Conservation (phyloP, 2,329 filamentous ascomycete species). For the Paraphaeosphaeria sporulosa region DNA sequence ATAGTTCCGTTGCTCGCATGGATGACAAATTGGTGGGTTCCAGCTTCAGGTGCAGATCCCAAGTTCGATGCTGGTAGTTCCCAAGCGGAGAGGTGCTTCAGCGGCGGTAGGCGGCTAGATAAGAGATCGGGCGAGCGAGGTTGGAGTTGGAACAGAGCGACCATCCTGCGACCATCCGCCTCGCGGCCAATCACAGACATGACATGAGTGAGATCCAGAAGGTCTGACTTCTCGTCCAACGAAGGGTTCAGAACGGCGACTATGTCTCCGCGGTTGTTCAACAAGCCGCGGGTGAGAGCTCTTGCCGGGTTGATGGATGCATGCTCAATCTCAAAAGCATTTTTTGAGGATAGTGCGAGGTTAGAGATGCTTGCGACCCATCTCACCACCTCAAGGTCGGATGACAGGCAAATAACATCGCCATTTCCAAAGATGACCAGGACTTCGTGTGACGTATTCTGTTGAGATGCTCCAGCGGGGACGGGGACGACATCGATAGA, state of each 20-base stretch:
- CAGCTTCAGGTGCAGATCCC: slow-evolving; percentile 16
- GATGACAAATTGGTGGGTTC: slow-evolving; percentile 58
- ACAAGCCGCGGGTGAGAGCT: slow-evolving; percentile 52
- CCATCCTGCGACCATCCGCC: slow-evolving; percentile 21
- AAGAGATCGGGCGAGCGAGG: slow-evolving; percentile 41
- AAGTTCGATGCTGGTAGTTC: slow-evolving; percentile 33
- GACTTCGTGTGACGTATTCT: slow-evolving; percentile 53
- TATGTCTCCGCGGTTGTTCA: slow-evolving; percentile 55
- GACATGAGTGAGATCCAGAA: slow-evolving; percentile 46
- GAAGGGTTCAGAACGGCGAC: slow-evolving; percentile 47
- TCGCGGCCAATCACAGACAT: slow-evolving; percentile 42
- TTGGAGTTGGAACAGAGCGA: slow-evolving; percentile 41
- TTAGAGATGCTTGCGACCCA: slow-evolving; percentile 41
- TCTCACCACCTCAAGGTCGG: slow-evolving; percentile 53
- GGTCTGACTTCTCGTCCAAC: slow-evolving; percentile 33
- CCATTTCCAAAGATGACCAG: slow-evolving; percentile 68
- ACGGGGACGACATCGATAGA: slow-evolving; percentile 44
- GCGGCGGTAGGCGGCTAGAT: slow-evolving; percentile 34
- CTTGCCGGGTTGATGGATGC: slow-evolving; percentile 47
- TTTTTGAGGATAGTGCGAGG: slow-evolving; percentile 25
- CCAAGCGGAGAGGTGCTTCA: slow-evolving; percentile 45
- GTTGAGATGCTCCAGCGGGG: slow-evolving; percentile 22
- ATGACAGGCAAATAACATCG: slow-evolving; percentile 66
- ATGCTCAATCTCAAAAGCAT: slow-evolving; percentile 39
- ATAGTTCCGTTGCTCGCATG: slow-evolving; percentile 71